Percentiles rank a stretch among this genome's conserved stretches.
Conservation (phyloP, 345 rosid species). For the Rhodamnia argentea region DNA sequence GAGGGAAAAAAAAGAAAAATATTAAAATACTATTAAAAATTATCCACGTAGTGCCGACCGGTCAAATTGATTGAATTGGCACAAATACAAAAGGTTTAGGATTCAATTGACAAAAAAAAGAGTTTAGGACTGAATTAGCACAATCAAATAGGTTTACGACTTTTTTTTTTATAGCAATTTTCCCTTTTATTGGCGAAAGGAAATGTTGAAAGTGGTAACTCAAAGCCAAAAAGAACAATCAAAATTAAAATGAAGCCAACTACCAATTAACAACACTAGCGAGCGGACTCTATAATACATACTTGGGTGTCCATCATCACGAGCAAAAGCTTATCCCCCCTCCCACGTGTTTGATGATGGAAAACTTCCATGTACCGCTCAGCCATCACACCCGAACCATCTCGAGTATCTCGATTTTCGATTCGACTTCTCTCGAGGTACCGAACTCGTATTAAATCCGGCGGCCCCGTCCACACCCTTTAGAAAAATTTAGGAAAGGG, state of each 20-base stretch:
- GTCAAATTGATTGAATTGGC: no score
- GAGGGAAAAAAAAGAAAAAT: no score
- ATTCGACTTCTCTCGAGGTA: background rate
- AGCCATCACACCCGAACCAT: background rate
- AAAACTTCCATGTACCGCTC: background rate
- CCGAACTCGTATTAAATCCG: background rate
- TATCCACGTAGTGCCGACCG: accelerated
- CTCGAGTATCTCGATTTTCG: background rate
- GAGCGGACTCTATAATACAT: background rate
- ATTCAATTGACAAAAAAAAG: no score
- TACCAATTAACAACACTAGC: background rate
- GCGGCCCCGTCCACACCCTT: background rate
- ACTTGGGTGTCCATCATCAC: background rate
- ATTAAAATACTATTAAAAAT: no score
- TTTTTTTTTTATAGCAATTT: no score
- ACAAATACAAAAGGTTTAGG: no score
- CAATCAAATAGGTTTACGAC: no score
- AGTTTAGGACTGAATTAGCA: no score
- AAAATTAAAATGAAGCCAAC: background rate
- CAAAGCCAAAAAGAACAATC: background rate
- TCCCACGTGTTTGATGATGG: background rate
- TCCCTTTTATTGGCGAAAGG: no score
- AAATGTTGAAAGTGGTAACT: background rate
- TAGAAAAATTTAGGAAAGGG: background rate
- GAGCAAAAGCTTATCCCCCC: background rate